phyloP scores from a whole-genome alignment of 805 yeast genomes.

The Metschnikowia sp. region DNA sequence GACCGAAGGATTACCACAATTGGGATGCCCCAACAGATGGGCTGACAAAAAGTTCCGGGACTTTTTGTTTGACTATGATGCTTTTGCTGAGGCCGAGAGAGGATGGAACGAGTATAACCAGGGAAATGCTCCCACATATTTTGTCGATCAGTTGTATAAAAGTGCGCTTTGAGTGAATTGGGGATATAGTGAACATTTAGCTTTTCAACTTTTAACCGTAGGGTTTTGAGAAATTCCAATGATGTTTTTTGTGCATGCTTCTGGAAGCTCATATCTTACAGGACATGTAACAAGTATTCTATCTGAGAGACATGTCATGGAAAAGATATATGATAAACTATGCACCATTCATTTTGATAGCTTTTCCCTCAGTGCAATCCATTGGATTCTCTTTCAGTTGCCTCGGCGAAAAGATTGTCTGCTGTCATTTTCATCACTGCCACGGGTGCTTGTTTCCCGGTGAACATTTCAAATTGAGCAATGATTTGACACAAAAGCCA shows the following conservation, averaged over 20 bases:
- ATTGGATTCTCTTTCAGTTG: background rate
- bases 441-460: slow-evolving; percentile 17
- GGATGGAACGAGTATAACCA: slow-evolving; percentile 15
- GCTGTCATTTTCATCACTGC: slow-evolving; percentile 9
- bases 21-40: slow-evolving; percentile 23
- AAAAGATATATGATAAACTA: too few species aligned
- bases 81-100: slow-evolving; percentile 22
- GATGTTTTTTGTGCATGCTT: too few species aligned
- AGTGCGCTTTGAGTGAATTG: background rate
- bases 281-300: too few species aligned
- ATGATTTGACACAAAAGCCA: slow-evolving; percentile 15
- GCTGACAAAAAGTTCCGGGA: slow-evolving; percentile 26
- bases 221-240: too few species aligned
- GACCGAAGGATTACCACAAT: slow-evolving; percentile 16
- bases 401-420: background rate
- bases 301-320: too few species aligned
- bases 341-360: too few species aligned
- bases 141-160: background rate
- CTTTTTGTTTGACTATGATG: slow-evolving; percentile 25
- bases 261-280: too few species aligned
- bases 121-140: background rate
- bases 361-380: too few species aligned
- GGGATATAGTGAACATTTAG: too few species aligned
- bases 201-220: too few species aligned
- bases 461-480: slow-evolving; percentile 18